phyloP scores from a whole-genome alignment of 2,329 filamentous ascomycete genomes.

The Colletotrichum gloeosporioides region DNA sequence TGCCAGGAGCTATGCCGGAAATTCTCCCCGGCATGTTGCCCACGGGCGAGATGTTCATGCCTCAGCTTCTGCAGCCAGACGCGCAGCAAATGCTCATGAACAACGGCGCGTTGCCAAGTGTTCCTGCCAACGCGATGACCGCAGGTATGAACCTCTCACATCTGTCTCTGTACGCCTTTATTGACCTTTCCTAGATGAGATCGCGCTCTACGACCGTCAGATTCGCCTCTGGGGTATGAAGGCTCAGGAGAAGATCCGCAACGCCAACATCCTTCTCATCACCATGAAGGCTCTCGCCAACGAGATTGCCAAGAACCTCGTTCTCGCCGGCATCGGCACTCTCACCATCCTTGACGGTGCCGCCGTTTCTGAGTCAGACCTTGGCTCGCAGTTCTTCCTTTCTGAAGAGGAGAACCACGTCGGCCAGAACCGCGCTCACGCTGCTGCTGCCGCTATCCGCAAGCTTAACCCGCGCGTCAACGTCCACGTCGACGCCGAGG shows the following conservation, averaged over 20 bases:
- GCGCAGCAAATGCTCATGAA: slow-evolving; percentile 8
- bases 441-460: slow-evolving; percentile 77
- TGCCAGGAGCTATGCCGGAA: slow-evolving; percentile 20
- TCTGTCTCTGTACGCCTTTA: background rate
- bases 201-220: slow-evolving; percentile 95
- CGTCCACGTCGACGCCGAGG: slow-evolving; percentile 72
- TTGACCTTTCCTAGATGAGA: slow-evolving; percentile 71
- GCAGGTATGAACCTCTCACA: slow-evolving; percentile 26
- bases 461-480: slow-evolving; percentile 89
- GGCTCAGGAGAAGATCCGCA: slow-evolving; percentile 91
- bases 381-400: slow-evolving; percentile 85
- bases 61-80: slow-evolving; percentile 9
- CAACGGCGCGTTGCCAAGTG: slow-evolving; percentile 20
- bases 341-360: slow-evolving; percentile 87
- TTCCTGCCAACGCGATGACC: slow-evolving; percentile 29
- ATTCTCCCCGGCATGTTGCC: slow-evolving; percentile 22
- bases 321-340: slow-evolving; percentile 89
- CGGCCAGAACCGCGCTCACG: slow-evolving; percentile 84
- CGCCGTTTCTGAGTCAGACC: slow-evolving; percentile 76
- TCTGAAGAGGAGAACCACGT: slow-evolving; percentile 67
- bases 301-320: slow-evolving; percentile 93
- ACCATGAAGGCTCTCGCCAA: slow-evolving; percentile 87
- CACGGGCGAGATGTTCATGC: slow-evolving; percentile 22
- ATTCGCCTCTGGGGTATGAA: slow-evolving; percentile 97
- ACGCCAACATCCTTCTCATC: slow-evolving; percentile 87